A percentile compares a stretch with the other conserved stretches of the same genome.
These are phyloP conservation scores for Panicum virgatum DNA, from an alignment of 202 grass and related monocot genomes.

Conservation along the genomic window DNA sequence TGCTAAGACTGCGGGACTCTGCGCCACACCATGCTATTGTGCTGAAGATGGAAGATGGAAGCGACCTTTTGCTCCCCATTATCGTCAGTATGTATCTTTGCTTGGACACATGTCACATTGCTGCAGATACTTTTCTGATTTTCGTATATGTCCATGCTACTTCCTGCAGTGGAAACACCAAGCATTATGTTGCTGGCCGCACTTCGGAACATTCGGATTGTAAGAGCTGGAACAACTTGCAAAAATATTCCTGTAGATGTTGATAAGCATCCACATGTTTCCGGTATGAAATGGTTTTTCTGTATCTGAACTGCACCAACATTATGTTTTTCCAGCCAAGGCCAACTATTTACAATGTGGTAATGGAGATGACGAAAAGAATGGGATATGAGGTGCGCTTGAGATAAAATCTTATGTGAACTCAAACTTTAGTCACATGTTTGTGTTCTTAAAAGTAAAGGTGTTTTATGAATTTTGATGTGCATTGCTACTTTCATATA, in stretches of 20 bases:
- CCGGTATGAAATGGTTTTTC: neutral
- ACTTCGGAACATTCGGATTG: constrained; percentile 79
- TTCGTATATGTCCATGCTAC: constrained; percentile 16
- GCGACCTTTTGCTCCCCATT: constrained; percentile 87
- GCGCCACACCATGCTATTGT: constrained; percentile 86
- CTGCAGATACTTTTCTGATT: constrained; percentile 1
- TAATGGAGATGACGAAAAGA: constrained; percentile 81
- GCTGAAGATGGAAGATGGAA: constrained; percentile 98
- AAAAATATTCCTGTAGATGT: constrained; percentile 22
- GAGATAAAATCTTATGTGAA: neutral
- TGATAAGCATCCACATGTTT: constrained; percentile 12
- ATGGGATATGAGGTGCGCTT: constrained; percentile 88
- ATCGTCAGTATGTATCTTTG: constrained; percentile 76
- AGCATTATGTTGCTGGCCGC: constrained; percentile 93
- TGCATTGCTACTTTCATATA: neutral
- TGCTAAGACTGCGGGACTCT: constrained; percentile 66
- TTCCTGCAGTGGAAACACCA: constrained; percentile 79
- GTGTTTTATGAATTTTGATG: neutral
- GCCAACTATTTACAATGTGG: constrained; percentile 87
- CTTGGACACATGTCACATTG: neutral
- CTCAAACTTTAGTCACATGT: neutral
- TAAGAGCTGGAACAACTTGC: constrained; percentile 41
- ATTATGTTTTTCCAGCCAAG: constrained; percentile 64
- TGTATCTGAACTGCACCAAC: constrained; percentile 23
- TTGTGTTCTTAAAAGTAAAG: neutral